Base-by-base conservation (phyloP, 306 rosid species). In the Amphicarpaea edgeworthii region DNA sequence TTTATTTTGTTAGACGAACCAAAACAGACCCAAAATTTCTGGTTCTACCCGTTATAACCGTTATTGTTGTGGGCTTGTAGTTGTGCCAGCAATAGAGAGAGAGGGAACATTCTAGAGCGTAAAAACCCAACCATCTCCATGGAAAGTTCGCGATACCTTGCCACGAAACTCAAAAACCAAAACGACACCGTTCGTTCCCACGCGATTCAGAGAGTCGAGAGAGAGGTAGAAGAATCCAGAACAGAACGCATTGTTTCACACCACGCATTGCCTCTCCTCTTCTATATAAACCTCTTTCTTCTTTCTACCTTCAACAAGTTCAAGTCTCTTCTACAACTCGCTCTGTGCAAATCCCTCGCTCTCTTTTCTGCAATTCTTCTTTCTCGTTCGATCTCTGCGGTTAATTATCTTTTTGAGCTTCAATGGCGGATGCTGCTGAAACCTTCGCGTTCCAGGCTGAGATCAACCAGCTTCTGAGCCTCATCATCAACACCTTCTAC, bases 371-470 rank as follows among this genome's bases (percentile, higher is more conserved):
- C 21, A 1, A 0, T 28, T 16, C 15, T 0, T 9, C 16, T 47
- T 46, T 5, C 1, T 30, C 34, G 20, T 1, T 50, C 42, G 17
- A 26, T 68, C 32, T 46, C 54, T 50, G 6, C 67, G 4, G 4
- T 63, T 40, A 10, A n/a, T n/a, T 37, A 23, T n/a, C 24, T 3
- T 1, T 28, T 28, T 16, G 50, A 9, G 40, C 21, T 14, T 46
- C 71, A 8, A 87, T 89, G 91, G 86, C 78, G 0, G 90, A 87
- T 7, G 87, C 85, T 2, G 95, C 85, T 2, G 95, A 90, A 69
- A 87, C 95, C 79, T 90, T 90, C 67, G 91, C 94, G 0, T 89
- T 89, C 50, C 93, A 89, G 28, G 93, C 93, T 0, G 93, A 89
- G 82, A 89, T 87, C 63, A 89, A 89, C 81, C 90, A 87, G 61